phyloP scores from a whole-genome alignment of 176 grass and related monocot species.

The Stipa capillata region DNA sequence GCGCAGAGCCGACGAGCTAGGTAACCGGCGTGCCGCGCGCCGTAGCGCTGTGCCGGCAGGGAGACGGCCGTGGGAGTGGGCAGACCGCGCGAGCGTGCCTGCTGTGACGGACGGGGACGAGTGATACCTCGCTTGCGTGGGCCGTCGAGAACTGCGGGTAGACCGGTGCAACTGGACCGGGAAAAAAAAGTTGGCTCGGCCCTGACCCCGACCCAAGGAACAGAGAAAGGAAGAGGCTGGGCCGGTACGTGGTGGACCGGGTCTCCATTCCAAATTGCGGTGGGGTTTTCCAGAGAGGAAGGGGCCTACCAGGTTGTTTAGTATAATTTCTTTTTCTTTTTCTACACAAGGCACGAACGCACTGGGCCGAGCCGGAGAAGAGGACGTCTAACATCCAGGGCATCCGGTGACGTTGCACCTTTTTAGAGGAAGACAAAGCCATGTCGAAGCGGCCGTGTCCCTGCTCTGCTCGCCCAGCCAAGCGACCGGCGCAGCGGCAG shows the following conservation, averaged over 20 bases:
- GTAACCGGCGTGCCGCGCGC: not conserved
- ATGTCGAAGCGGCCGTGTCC: too few relatives aligned
- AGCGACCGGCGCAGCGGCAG: too few relatives aligned
- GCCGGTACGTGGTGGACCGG: not conserved
- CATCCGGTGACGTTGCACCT: too few relatives aligned
- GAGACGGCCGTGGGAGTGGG: not conserved
- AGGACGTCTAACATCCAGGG: too few relatives aligned
- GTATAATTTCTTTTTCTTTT: too few relatives aligned
- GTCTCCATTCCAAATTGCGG: too few relatives aligned
- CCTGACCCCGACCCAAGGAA: not conserved
- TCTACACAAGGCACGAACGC: too few relatives aligned
- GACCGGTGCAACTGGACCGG: not conserved
- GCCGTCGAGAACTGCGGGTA: not conserved
- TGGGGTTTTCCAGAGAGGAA: too few relatives aligned
- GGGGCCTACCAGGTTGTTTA: too few relatives aligned
- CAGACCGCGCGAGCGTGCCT: not conserved
- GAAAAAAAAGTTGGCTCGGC: not conserved
- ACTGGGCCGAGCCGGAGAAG: too few relatives aligned
- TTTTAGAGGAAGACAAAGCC: too few relatives aligned
- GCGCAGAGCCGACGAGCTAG: not conserved
- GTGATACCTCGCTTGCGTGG: not conserved
- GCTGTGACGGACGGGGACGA: not conserved
- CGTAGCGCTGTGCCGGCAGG: not conserved
- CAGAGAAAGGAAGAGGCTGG: not conserved
- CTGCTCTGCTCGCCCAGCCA: too few relatives aligned